Conservation (phyloP, 2,329 filamentous ascomycete species). For the Exophiala calicioides region DNA sequence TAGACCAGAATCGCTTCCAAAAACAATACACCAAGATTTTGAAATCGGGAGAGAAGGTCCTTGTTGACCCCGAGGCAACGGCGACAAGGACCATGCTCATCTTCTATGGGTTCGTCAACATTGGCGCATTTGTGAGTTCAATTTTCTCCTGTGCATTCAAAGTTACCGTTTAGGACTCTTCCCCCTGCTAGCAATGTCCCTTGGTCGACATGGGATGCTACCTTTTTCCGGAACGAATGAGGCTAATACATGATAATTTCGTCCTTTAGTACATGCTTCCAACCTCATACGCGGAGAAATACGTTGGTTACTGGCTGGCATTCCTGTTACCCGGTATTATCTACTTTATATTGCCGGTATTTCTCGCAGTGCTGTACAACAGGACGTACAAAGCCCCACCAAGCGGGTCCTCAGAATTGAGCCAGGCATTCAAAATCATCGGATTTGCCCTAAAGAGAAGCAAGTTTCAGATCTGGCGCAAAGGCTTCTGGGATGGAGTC, state of each 20-base stretch:
- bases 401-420: conserved; percentile 37
- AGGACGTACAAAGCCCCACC: conserved; percentile 37
- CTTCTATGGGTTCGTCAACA: conserved; percentile 71
- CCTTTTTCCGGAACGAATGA: no score
- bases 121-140: conserved; percentile 64
- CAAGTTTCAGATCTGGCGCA: conserved; percentile 31
- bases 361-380: conserved; percentile 36
- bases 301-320: conserved; percentile 73
- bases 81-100: conserved; percentile 67
- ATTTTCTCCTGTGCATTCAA: conserved; percentile 53
- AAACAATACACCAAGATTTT: conserved; percentile 52
- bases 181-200: no score
- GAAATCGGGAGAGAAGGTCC: conserved; percentile 64
- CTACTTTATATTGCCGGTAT: conserved; percentile 45
- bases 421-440: conserved; percentile 38
- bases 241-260: no score
- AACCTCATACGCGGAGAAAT: conserved; percentile 66
- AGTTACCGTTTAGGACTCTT: no score
- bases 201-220: no score
- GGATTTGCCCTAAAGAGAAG: conserved; percentile 37
- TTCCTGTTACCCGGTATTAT: conserved; percentile 68
- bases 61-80: conserved; percentile 69
- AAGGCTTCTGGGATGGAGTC: conserved; percentile 36
- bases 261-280: conserved; percentile 60
- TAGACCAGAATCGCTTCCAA: conserved; percentile 52